phyloP scores from a whole-genome alignment of 768 basidiomycete genomes.

The Russula sp. region DNA sequence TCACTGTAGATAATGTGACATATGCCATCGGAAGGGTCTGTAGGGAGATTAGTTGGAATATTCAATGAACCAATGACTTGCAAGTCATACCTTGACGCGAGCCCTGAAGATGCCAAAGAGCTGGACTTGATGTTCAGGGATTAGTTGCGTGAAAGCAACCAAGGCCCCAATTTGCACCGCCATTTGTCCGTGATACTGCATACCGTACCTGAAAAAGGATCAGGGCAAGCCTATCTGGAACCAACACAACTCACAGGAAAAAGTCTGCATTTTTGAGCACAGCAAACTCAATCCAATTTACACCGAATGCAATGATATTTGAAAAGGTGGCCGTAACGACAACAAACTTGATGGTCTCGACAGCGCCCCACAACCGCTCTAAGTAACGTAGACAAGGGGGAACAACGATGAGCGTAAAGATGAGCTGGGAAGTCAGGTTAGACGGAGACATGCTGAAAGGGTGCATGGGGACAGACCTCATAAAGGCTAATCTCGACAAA shows the following conservation, averaged over 20 bases:
- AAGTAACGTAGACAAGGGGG: conserved; percentile 83
- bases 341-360: conserved; percentile 83
- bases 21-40: conserved; percentile 94
- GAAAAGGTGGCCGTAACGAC: conserved; percentile 67
- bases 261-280: conserved; percentile 61
- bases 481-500: conserved; percentile 78
- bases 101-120: conserved; percentile 76
- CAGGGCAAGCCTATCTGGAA: conserved; percentile 6
- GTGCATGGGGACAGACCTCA: conserved; percentile 54
- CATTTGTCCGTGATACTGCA: conserved; percentile 89
- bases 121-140: conserved; percentile 97
- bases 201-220: conserved; percentile 55
- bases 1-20: conserved; percentile 79
- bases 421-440: conserved; percentile 44
- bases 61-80: neutral
- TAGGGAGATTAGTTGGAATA: neutral
- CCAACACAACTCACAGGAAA: conserved; percentile 59
- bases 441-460: neutral
- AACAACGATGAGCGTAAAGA: conserved; percentile 67
- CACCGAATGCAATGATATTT: conserved; percentile 81
- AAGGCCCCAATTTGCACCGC: conserved; percentile 82
- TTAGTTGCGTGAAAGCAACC: conserved; percentile 95
- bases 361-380: conserved; percentile 88
- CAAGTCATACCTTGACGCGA: conserved; percentile 70
- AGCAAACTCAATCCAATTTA: conserved; percentile 84